A percentile compares a stretch with the other conserved stretches of the same genome.
Conservation (phyloP, 2,329 filamentous ascomycete genomes). For the Cladosporium cucumerinum region DNA sequence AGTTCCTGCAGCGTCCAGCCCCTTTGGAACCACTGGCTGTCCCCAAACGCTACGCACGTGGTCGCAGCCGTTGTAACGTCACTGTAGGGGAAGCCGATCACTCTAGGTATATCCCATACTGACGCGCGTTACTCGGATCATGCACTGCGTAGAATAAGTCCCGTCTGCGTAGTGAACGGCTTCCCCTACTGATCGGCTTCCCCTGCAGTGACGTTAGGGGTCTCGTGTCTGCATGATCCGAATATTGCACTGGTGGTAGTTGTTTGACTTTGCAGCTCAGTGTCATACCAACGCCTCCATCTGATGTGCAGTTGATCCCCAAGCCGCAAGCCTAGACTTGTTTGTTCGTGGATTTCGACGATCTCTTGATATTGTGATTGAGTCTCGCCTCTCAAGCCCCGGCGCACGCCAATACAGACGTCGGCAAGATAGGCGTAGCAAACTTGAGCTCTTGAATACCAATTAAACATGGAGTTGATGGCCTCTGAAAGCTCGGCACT, state of each 20-base stretch:
- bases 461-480: slow-evolving; percentile 18
- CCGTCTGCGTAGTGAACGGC: no score
- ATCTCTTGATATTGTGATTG: background rate
- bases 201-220: no score
- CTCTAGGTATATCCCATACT: no score
- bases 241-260: background rate
- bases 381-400: background rate
- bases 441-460: slow-evolving; percentile 9
- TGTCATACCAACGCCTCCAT: no score
- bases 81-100: no score
- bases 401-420: background rate
- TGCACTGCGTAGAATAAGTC: no score
- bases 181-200: no score
- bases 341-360: background rate
- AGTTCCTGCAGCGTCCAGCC: slow-evolving; percentile 22
- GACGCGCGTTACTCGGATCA: no score
- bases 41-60: background rate
- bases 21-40: slow-evolving; percentile 16
- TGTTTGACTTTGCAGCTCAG: background rate
- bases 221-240: no score
- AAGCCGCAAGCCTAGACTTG: background rate
- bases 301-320: background rate
- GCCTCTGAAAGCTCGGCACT: slow-evolving; percentile 18
- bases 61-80: no score
- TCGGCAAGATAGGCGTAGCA: slow-evolving; percentile 18